phyloP scores from a whole-genome alignment of 2,329 filamentous ascomycete species.

The Penicillium sp. region DNA sequence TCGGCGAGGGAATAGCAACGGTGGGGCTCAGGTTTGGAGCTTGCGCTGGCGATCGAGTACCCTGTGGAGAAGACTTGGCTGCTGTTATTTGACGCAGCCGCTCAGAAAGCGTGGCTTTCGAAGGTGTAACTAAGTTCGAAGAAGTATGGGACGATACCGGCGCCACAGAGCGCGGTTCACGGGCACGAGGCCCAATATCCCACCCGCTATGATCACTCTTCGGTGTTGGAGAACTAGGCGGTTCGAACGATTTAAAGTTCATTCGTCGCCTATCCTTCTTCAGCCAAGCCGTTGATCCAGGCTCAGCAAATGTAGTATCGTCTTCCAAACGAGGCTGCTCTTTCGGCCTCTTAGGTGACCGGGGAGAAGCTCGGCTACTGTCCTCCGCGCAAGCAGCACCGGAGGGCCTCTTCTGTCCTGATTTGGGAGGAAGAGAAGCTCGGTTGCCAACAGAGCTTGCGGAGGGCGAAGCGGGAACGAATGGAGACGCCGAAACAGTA shows the following conservation, averaged over 20 bases:
- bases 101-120: neutral
- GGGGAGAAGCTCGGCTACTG: neutral
- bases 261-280: constrained; percentile 30
- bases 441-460: neutral
- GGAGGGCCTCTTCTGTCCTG: neutral
- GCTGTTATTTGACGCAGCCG: neutral
- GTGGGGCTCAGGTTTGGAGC: neutral
- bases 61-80: neutral
- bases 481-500: neutral
- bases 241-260: constrained; percentile 33
- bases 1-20: neutral
- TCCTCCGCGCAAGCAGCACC: neutral
- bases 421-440: neutral
- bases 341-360: constrained; percentile 3
- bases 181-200: constrained; percentile 11
- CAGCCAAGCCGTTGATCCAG: constrained; percentile 23
- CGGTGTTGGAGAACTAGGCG: constrained; percentile 37
- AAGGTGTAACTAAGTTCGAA: neutral
- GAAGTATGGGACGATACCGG: neutral
- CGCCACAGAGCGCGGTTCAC: neutral
- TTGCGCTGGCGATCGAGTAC: neutral
- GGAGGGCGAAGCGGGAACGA: neutral
- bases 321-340: neutral
- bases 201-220: constrained; percentile 21
- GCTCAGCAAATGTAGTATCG: constrained; percentile 1